Conservation (phyloP, 352 stramenopile genomes). For the Globisporangium apiculatum region DNA sequence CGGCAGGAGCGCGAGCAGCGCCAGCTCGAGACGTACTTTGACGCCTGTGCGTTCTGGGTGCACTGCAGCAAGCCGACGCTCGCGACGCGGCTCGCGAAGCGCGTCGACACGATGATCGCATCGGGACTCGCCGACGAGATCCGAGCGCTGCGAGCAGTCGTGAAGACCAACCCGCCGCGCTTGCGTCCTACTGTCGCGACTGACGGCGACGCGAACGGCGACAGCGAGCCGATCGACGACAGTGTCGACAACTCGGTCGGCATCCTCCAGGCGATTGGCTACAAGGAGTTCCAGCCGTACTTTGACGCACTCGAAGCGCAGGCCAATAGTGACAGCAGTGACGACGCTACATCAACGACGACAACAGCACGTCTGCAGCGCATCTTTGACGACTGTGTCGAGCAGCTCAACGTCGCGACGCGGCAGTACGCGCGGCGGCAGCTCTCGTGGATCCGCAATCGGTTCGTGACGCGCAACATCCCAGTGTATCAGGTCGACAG, state of each 20-base stretch:
- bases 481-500: conserved; percentile 83
- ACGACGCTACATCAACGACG: neutral
- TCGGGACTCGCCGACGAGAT: conserved; percentile 80
- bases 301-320: conserved; percentile 49
- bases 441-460: conserved; percentile 86
- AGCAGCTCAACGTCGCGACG: conserved; percentile 74
- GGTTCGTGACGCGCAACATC: conserved; percentile 78
- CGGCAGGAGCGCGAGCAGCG: conserved; percentile 41
- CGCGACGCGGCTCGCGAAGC: conserved; percentile 47
- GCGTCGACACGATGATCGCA: conserved; percentile 79
- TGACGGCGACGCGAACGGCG: conserved; percentile 3
- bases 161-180: conserved; percentile 41
- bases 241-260: conserved; percentile 39
- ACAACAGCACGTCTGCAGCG: conserved; percentile 21
- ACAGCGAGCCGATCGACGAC: neutral
- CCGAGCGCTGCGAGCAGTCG: conserved; percentile 30
- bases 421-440: conserved; percentile 83
- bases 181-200: conserved; percentile 6
- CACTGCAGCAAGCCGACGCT: conserved; percentile 65
- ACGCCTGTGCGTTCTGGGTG: conserved; percentile 82
- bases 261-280: conserved; percentile 86
- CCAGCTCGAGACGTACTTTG: conserved; percentile 58
- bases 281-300: conserved; percentile 88
- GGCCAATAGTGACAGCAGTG: conserved; percentile 1
- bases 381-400: conserved; percentile 55